phyloP scores from a whole-genome alignment of 257 asterid species.

The Leptodermis oblonga region DNA sequence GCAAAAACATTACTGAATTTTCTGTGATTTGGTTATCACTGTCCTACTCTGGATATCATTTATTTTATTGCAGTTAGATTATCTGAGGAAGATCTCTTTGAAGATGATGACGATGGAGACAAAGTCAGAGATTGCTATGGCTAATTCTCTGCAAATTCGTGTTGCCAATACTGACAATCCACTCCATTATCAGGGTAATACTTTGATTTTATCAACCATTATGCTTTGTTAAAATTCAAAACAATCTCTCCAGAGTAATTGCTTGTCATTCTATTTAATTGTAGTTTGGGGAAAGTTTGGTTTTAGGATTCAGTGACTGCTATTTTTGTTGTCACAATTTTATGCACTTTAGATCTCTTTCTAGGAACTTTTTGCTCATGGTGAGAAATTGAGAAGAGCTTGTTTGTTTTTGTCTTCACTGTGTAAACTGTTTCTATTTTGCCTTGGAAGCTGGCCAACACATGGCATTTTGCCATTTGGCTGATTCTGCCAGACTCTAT shows the following conservation, averaged over 20 bases:
- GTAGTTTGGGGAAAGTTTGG: not conserved
- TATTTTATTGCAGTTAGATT: slow-evolving; percentile 51
- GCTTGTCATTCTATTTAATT: not conserved
- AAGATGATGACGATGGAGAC: too few species aligned
- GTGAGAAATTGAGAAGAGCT: not conserved
- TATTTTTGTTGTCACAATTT: too few species aligned
- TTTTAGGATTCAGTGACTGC: not conserved
- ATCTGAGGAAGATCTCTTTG: slow-evolving; percentile 73
- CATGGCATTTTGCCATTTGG: too few species aligned
- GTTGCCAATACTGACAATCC: slow-evolving; percentile 46
- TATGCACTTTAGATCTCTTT: too few species aligned
- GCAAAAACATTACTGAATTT: not conserved
- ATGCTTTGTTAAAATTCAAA: not conserved
- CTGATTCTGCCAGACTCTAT: too few species aligned
- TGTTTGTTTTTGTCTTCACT: not conserved
- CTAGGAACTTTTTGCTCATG: not conserved
- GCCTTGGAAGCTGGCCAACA: too few species aligned
- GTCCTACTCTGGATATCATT: not conserved
- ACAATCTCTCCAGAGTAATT: not conserved
- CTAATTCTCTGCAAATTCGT: slow-evolving; percentile 43
- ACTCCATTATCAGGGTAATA: slow-evolving; percentile 27
- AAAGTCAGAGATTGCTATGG: slow-evolving; percentile 55
- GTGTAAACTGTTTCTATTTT: not conserved
- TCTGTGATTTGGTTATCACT: not conserved
- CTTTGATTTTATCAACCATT: not conserved